phyloP scores from a whole-genome alignment of 2,329 filamentous ascomycete species.

The Arthrocladium fulminans region DNA sequence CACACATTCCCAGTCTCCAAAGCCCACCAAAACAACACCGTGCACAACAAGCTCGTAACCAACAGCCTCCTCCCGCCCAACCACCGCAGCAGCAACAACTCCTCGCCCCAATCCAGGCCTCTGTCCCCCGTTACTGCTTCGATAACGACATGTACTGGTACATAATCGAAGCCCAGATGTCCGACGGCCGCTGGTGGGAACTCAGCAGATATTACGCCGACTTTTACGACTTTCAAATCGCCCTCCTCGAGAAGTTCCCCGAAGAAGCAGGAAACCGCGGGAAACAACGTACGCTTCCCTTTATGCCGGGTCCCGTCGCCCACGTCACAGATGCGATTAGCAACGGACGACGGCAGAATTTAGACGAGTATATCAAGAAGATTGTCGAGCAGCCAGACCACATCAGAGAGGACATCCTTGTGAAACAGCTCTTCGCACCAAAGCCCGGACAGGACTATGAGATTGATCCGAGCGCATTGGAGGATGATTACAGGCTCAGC shows the following conservation, averaged over 20 bases:
- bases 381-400: slow-evolving; percentile 73
- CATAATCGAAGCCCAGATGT: slow-evolving; percentile 81
- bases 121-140: slow-evolving; percentile 87
- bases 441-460: slow-evolving; percentile 79
- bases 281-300: slow-evolving; percentile 73
- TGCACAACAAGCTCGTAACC: slow-evolving; percentile 18
- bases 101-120: slow-evolving; percentile 69
- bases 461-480: slow-evolving; percentile 60
- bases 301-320: slow-evolving; percentile 96
- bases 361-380: slow-evolving; percentile 94
- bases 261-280: slow-evolving; percentile 83
- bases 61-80: no score
- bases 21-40: slow-evolving; percentile 40
- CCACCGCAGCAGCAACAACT: slow-evolving; percentile 30
- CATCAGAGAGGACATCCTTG: slow-evolving; percentile 73
- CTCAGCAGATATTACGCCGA: slow-evolving; percentile 93
- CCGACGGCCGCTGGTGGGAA: slow-evolving; percentile 88
- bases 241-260: slow-evolving; percentile 82
- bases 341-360: slow-evolving; percentile 79
- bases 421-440: slow-evolving; percentile 84
- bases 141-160: slow-evolving; percentile 99
- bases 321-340: slow-evolving; percentile 98
- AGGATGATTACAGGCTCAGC: slow-evolving; percentile 67
- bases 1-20: slow-evolving; percentile 46
- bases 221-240: slow-evolving; percentile 98